A percentile compares a stretch with the other conserved stretches of the same genome.
Conservation (phyloP, 208 protist species). For the Leishmania turanica region DNA sequence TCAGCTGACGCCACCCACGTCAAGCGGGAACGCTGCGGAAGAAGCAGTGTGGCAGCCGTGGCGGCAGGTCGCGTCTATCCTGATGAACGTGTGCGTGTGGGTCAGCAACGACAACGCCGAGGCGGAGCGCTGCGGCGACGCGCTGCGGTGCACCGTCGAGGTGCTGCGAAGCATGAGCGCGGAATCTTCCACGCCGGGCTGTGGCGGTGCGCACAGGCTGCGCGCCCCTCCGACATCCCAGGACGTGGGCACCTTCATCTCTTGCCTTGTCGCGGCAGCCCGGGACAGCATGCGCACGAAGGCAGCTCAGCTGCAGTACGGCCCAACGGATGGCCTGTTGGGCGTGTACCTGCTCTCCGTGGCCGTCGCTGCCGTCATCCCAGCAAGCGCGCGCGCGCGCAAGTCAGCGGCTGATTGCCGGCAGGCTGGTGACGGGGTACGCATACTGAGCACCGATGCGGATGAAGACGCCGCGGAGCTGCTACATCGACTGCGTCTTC, state of each 20-base stretch:
- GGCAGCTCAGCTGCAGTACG: constrained; percentile 59
- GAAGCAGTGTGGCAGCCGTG: constrained; percentile 15
- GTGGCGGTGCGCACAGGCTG: neutral
- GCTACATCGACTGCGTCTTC: constrained; percentile 12
- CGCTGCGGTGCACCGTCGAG: constrained; percentile 28
- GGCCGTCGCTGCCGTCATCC: constrained; percentile 19
- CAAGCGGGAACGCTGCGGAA: no score
- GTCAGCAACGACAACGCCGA: constrained; percentile 76
- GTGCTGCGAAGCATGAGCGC: neutral
- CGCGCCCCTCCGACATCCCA: constrained; percentile 1
- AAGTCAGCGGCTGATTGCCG: neutral
- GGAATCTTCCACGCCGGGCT: constrained; percentile 9
- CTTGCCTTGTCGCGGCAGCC: constrained; percentile 34
- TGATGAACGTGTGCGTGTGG: constrained; percentile 83
- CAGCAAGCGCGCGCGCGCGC: neutral
- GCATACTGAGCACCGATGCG: neutral
- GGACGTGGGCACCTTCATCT: constrained; percentile 19
- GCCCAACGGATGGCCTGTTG: constrained; percentile 53
- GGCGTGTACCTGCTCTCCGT: constrained; percentile 51
- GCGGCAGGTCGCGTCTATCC: constrained; percentile 24
- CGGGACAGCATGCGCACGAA: constrained; percentile 57
- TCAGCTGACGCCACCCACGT: neutral
- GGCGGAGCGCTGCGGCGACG: constrained; percentile 54
- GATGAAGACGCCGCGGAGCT: constrained; percentile 1
- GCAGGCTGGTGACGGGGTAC: neutral